These are phyloP conservation scores for Albifimbria verrucaria DNA, from an alignment of 2,329 filamentous ascomycete genomes.

Conservation along the genomic window DNA sequence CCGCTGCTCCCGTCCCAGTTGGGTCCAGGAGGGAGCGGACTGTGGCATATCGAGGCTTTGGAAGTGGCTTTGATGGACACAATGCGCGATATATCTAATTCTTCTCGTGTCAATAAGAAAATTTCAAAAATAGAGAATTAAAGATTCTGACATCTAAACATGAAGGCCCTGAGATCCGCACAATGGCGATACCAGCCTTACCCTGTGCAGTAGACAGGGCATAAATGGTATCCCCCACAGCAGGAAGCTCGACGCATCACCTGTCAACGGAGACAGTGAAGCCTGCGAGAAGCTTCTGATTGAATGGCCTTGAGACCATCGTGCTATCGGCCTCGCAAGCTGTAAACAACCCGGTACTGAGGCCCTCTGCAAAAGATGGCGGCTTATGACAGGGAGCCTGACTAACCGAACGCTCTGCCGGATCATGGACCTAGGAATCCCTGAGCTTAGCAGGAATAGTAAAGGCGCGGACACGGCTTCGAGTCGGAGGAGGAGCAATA, in stretches of 20 bases:
- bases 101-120: conserved; percentile 4
- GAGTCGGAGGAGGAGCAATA: too few relatives aligned
- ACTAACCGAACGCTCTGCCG: too few relatives aligned
- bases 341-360: background rate
- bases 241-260: conserved; percentile 9
- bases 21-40: conserved; percentile 71
- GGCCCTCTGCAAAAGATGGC: too few relatives aligned
- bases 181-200: conserved; percentile 83
- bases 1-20: conserved; percentile 6
- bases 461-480: too few relatives aligned
- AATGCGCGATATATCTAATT: conserved; percentile 47
- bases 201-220: conserved; percentile 85
- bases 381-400: too few relatives aligned
- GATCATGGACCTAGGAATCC: too few relatives aligned
- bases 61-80: conserved; percentile 43
- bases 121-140: background rate
- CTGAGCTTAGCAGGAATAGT: too few relatives aligned
- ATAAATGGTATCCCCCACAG: conserved; percentile 69
- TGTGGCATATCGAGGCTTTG: conserved; percentile 57
- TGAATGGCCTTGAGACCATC: background rate
- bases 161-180: conserved; percentile 79
- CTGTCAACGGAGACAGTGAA: background rate
- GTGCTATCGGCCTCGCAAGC: background rate
- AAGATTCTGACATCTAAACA: conserved; percentile 57
- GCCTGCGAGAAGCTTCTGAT: background rate